Evolutionary conservation across 495 filamentous ascomycete species (phyloP).

Genomic region (Penicillium mononematosum): DNA sequence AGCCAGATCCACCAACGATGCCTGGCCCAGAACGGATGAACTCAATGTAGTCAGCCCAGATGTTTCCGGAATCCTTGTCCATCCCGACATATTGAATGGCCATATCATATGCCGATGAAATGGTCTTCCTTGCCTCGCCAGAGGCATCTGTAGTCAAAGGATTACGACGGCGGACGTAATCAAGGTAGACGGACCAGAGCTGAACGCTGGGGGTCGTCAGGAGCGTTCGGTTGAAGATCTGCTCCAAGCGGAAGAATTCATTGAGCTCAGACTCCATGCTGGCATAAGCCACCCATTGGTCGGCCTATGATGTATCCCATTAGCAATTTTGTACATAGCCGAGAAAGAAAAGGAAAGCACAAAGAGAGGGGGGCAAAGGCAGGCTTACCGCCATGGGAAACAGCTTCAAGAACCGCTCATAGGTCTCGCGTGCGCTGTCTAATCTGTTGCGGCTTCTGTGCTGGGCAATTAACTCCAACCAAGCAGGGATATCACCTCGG

Average conservation of each 20-base stretch:
- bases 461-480: slow-evolving; percentile 82
- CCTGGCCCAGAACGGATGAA: slow-evolving; percentile 88
- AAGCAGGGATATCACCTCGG: slow-evolving; percentile 84
- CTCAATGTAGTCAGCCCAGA: slow-evolving; percentile 91
- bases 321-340: slow-evolving; percentile 5
- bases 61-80: slow-evolving; percentile 83
- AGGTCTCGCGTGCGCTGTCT: slow-evolving; percentile 75
- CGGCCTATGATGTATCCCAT: slow-evolving; percentile 58
- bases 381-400: slow-evolving; percentile 87
- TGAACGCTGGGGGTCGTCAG: slow-evolving; percentile 71
- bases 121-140: slow-evolving; percentile 69
- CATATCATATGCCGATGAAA: slow-evolving; percentile 84
- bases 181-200: slow-evolving; percentile 90
- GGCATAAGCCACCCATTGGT: slow-evolving; percentile 82
- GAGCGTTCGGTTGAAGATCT: slow-evolving; percentile 75
- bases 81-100: slow-evolving; percentile 86
- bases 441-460: slow-evolving; percentile 77
- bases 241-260: slow-evolving; percentile 72
- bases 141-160: slow-evolving; percentile 77
- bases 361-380: slow-evolving; percentile 14
- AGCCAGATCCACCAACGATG: slow-evolving; percentile 74
- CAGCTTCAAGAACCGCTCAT: slow-evolving; percentile 79
- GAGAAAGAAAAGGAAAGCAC: neutral
- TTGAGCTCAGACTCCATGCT: slow-evolving; percentile 84
- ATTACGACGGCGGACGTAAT: slow-evolving; percentile 89